Conservation (phyloP, 257 asterid species). For the Salvia hispanica region DNA sequence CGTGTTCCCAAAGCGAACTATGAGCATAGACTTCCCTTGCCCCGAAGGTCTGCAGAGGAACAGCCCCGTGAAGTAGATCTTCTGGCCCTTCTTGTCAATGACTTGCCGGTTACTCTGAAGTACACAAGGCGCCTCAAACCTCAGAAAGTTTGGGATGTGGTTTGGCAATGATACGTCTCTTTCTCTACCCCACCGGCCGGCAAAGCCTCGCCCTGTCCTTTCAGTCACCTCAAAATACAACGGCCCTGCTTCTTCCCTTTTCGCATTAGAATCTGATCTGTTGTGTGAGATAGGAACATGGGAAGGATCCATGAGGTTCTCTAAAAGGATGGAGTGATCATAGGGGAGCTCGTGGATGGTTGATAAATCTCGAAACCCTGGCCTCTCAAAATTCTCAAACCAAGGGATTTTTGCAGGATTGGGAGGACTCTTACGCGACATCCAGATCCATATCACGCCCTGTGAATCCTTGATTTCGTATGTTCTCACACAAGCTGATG, state of each 20-base stretch:
- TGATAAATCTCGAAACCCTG: conserved; percentile 69
- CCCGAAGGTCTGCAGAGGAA: conserved; percentile 90
- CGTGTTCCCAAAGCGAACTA: conserved; percentile 81
- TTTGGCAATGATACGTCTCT: conserved; percentile 53
- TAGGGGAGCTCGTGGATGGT: conserved; percentile 91
- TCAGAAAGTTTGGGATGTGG: conserved; percentile 55
- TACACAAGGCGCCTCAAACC: conserved; percentile 83
- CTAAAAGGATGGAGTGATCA: conserved; percentile 92
- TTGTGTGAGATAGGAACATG: conserved; percentile 93
- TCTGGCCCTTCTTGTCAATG: conserved; percentile 56
- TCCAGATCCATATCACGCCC: conserved; percentile 96
- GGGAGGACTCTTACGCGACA: conserved; percentile 73
- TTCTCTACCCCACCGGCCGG: conserved; percentile 83
- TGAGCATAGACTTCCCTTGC: conserved; percentile 93
- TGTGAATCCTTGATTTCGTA: conserved; percentile 78
- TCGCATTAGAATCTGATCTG: conserved; percentile 76
- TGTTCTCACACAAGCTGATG: conserved; percentile 73
- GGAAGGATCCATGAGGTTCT: conserved; percentile 98
- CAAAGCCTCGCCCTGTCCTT: conserved; percentile 78
- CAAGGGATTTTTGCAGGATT: conserved; percentile 68
- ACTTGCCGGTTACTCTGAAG: conserved; percentile 71
- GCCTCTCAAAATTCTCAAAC: conserved; percentile 71
- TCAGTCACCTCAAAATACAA: conserved; percentile 72
- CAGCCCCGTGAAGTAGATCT: conserved; percentile 60
- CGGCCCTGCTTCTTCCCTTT: conserved; percentile 78